Conservation (phyloP, 2,329 filamentous ascomycete genomes). For the Westerdykella ornata region DNA sequence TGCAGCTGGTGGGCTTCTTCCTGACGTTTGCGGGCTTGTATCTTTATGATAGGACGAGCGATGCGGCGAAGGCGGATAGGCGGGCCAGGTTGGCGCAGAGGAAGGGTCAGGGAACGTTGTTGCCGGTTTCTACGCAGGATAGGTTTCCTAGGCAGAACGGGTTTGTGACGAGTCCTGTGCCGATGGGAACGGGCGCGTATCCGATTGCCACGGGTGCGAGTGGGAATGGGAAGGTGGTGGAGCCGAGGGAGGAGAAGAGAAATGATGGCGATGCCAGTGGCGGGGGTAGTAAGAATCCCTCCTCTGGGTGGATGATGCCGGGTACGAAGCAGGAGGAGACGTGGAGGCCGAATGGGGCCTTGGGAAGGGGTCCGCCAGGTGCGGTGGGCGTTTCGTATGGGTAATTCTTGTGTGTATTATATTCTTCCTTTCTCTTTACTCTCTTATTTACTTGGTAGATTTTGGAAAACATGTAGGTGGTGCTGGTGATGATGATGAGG, state of each 20-base stretch:
- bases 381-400: too few species aligned
- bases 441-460: too few species aligned
- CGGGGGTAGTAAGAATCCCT: constrained; percentile 32
- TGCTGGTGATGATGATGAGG: too few species aligned
- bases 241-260: constrained; percentile 49
- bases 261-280: constrained; percentile 46
- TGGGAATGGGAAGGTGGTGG: constrained; percentile 13
- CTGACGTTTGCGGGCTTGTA: constrained; percentile 91
- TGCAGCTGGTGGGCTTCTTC: constrained; percentile 78
- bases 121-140: constrained; percentile 54
- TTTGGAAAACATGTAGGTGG: too few species aligned
- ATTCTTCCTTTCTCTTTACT: too few species aligned
- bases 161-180: constrained; percentile 39
- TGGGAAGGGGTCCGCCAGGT: too few species aligned
- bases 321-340: constrained; percentile 83
- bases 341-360: constrained; percentile 47
- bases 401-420: too few species aligned
- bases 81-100: constrained; percentile 60
- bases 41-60: constrained; percentile 86
- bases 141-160: constrained; percentile 15
- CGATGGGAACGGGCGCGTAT: constrained; percentile 30
- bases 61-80: constrained; percentile 80
- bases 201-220: constrained; percentile 11
- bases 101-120: constrained; percentile 55
- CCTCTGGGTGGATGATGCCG: constrained; percentile 58